phyloP scores from a whole-genome alignment of 805 yeast species.

The Komagataella ulmi region DNA sequence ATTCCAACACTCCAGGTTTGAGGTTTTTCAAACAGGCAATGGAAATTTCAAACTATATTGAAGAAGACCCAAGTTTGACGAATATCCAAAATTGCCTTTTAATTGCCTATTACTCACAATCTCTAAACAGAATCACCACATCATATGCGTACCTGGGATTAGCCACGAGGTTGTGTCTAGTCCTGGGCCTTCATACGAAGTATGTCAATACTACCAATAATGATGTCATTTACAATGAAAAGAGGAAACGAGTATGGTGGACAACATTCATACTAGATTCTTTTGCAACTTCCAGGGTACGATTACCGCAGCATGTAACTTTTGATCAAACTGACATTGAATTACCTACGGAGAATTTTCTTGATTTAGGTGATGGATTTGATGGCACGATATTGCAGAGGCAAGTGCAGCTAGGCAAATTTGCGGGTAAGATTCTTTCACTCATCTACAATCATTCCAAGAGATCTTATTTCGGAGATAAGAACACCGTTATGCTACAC shows the following conservation, averaged over 20 bases:
- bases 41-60: slow-evolving; percentile 10
- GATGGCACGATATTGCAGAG: slow-evolving; percentile 14
- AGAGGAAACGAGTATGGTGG: slow-evolving; percentile 25
- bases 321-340: slow-evolving; percentile 19
- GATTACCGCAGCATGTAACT: slow-evolving; percentile 21
- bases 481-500: neutral
- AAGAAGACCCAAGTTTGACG: slow-evolving; percentile 19
- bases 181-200: slow-evolving; percentile 19
- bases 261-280: slow-evolving; percentile 22
- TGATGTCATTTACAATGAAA: slow-evolving; percentile 13
- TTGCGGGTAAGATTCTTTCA: slow-evolving; percentile 17
- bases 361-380: slow-evolving; percentile 16
- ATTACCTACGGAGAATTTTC: slow-evolving; percentile 8
- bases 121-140: slow-evolving; percentile 21
- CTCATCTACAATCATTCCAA: slow-evolving; percentile 18
- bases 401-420: slow-evolving; percentile 13
- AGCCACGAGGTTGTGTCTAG: slow-evolving; percentile 18
- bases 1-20: slow-evolving; percentile 15
- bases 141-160: slow-evolving; percentile 20
- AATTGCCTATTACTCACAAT: slow-evolving; percentile 21
- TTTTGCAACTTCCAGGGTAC: slow-evolving; percentile 21
- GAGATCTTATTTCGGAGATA: slow-evolving; percentile 6
- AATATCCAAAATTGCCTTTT: slow-evolving; percentile 19
- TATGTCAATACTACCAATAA: neutral
- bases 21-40: slow-evolving; percentile 15